Base-by-base conservation (phyloP, 495 filamentous ascomycete genomes). In the Podospora sp. region DNA sequence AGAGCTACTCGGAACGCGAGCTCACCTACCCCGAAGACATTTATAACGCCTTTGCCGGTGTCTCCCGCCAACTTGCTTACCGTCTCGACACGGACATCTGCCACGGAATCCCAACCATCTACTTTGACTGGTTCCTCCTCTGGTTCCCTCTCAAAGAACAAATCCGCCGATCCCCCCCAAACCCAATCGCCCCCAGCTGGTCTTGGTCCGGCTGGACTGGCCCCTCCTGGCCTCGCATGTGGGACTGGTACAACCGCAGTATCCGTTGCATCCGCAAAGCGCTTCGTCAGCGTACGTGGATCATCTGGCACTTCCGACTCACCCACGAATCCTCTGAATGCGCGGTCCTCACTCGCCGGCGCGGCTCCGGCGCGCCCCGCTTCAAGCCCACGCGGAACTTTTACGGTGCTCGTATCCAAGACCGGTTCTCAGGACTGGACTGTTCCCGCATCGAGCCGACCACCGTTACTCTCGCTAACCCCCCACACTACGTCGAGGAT, bases 111-210 rank as follows among this genome's bases (percentile, higher is more conserved):
- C 67, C 70, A 16, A 63, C 63, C 9, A 29, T 18, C 26, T 72
- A 64, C 51, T 72, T 72, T 46, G 67, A 72, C 70, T 72, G 67
- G 67, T 69, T 69, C 33, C 68, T 72, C 9, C 68, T 72, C 16
- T 72, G 70, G 70, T n/a, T 64, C 14, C 68, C 70, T n/a, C 14
- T 69, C 9, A 26, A 25, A 12, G 18, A 26, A 18, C 55, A 59
- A 21, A 33, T 25, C 16, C 55, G 60, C 22, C 67, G 68, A 6
- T 5, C 6, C 5, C 6, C 5, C 33, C 33, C 33, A 6, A 21
- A 20, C 33, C 60, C 22, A 4, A 46, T 61, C 18, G 62, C 63
- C 0, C 60, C 70, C 0, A 72, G 70, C 29, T 72, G 70, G 70
- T 72, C 68, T 7, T 72, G 70, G 70, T 35, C 50, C 5, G 70